Conservation (phyloP, 192 early-diverging fungal species). For the Chytriomyces confervae region DNA sequence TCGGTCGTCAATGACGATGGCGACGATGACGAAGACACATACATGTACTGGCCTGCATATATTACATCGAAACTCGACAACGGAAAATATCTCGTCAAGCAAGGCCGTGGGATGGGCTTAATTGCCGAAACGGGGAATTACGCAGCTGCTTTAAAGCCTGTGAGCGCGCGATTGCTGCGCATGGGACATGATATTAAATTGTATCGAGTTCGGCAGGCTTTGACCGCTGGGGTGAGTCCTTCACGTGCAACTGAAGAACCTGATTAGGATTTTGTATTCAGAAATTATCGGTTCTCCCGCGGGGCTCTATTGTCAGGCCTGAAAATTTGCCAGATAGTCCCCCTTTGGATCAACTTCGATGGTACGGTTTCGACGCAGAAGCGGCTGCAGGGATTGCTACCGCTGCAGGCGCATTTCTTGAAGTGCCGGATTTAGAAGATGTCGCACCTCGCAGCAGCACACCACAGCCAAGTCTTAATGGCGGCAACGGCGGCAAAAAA, state of each 20-base stretch:
- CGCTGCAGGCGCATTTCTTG: not conserved
- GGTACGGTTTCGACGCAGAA: not conserved
- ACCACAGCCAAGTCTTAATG: not conserved
- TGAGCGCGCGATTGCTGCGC: not conserved
- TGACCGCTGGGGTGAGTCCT: not conserved
- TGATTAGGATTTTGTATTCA: not conserved
- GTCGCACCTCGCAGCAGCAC: not conserved
- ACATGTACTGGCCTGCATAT: conserved; percentile 14
- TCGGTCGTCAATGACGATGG: not conserved
- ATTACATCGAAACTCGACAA: conserved; percentile 9
- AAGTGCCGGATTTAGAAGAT: no score
- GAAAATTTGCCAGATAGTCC: not conserved
- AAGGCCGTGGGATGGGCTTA: conserved; percentile 17
- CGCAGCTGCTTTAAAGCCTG: conserved; percentile 2
- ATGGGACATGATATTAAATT: conserved; percentile 13
- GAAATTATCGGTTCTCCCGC: not conserved
- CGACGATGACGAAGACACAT: conserved; percentile 28
- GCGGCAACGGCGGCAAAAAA: not conserved
- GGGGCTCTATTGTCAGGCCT: not conserved
- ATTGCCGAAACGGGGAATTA: conserved; percentile 9
- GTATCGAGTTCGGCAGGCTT: not conserved
- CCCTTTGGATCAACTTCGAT: not conserved
- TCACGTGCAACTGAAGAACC: not conserved
- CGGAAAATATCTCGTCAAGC: conserved; percentile 1
- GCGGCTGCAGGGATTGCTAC: not conserved